Evolutionary conservation across 805 yeast genomes (phyloP).

Genomic region (Metschnikowia arizonensis): DNA sequence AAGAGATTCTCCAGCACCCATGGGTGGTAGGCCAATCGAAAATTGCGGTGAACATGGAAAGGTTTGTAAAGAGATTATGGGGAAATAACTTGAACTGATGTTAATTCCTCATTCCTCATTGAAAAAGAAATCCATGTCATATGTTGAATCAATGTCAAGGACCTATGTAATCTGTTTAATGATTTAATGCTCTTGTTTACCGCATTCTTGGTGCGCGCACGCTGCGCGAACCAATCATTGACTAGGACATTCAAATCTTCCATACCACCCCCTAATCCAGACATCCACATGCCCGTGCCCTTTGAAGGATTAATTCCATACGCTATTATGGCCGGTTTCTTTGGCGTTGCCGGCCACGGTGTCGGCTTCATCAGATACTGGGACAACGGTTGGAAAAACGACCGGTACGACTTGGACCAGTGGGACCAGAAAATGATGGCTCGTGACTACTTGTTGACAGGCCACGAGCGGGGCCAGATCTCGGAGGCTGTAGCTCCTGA

Average conservation of each 20-base stretch:
- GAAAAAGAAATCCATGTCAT: too few relatives aligned
- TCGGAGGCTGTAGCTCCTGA: conserved; percentile 70
- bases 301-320: conserved; percentile 46
- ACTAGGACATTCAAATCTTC: conserved; percentile 6
- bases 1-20: conserved; percentile 90
- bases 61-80: conserved; percentile 77
- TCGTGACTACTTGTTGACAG: conserved; percentile 75
- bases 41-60: conserved; percentile 78
- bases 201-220: conserved; percentile 10
- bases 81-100: conserved; percentile 19
- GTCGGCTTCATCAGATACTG: conserved; percentile 43
- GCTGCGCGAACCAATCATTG: conserved; percentile 22
- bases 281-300: conserved; percentile 40
- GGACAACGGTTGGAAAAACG: conserved; percentile 48
- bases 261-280: conserved; percentile 3
- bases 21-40: conserved; percentile 81
- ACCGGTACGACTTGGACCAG: conserved; percentile 40
- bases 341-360: conserved; percentile 45
- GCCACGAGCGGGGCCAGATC: conserved; percentile 64
- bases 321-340: conserved; percentile 43
- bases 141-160: too few relatives aligned
- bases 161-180: too few relatives aligned
- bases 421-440: conserved; percentile 53
- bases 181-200: too few relatives aligned
- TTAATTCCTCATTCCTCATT: too few relatives aligned